Evolutionary conservation across 805 yeast genomes (phyloP), one percentile per base, ranked within the genome.

Genomic region (Yueomyces sinensis): DNA sequence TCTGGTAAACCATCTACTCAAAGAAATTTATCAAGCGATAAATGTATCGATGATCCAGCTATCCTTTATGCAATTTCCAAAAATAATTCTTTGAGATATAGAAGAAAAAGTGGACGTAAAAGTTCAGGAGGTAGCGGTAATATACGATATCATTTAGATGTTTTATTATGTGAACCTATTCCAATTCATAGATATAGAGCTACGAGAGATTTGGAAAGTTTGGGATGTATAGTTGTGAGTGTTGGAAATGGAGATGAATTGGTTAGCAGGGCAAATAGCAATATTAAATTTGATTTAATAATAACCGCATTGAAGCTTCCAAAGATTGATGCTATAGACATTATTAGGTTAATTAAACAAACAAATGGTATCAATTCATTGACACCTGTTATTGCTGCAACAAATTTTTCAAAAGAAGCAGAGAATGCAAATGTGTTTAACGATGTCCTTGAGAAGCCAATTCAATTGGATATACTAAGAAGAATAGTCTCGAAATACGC

Each of bases 101-200:
- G 56, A 35, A 46, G 58, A 34, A 45, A 51, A 18, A 51, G 54
- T 34, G 53, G 49, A 13, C 42, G 55, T 9, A 47, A 42, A 32
- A 51, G 48, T 35, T 46, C 52, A 3, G 37, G 44, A 1, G 41
- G 41, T 23, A 41, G 41, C 20, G 38, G 44, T 4, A n/a, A n/a
- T n/a, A n/a, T n/a, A n/a, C n/a, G n/a, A n/a, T 49, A 44, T 31
- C 45, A 50, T 27, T 54, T 81, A 44, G 87, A 82, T 51, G 76
- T 86, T 4, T 61, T 89, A 31, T 62, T 84, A 13, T 86, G 95
- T 56, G 95, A 84, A 47, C 84, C 91, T 2, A 82, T 82, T 39
- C 91, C 95, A 0, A 79, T 79, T 37, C 76, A 82, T 44, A 59
- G 94, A 32, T 82, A 72, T 47, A 66, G 82, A 13, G 68, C 78